Evolutionary conservation across 2,329 filamentous ascomycete genomes (phyloP), one percentile per base, ranked within the genome.

Genomic region (Tetracladium maxilliforme): DNA sequence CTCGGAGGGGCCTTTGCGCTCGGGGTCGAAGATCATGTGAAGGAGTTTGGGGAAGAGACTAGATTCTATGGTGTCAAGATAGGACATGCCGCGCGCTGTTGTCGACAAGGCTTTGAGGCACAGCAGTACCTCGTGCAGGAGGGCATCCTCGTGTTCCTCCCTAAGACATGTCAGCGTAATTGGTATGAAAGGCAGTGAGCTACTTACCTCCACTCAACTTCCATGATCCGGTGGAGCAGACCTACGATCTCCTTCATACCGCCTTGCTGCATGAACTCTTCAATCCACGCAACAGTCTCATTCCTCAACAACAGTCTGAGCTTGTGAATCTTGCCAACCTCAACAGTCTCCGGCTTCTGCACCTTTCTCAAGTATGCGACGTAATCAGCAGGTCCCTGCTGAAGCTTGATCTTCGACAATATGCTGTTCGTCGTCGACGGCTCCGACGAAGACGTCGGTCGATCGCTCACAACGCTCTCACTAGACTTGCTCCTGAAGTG

Each of bases 1-100:
- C 49, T 98, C 90, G 55, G 82, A 92, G 0, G 90, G 90, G 0
- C 90, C 90, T 48, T 95, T 95, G 58, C 86, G 92, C 46, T 95
- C 87, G n/a, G 92, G 82, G 41, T 94, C 86, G 41, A 95, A 95
- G 20, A 95, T 62, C 76, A 95, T 84, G 30, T 70, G 69, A 23
- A 95, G 54, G 23, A 98, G 58, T 14, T 81, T 80, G 3, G 87
- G 83, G 42, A 95, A 94, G 7, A 98, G 62, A 0, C 76, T 75
- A 6, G 62, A 58, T 37, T 92, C 82, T 29, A 93, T 81, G 7
- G 71, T 70, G 36, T 80, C 68, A 6, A 98, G 67, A 43, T 87
- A 80, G 36, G 79, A 70, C 40, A 94, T 62, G 2, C 84, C 90
- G 18, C 82, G 64, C 10, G 81, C 84, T 3, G 87, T 94, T 2